These are phyloP conservation scores for Gyromitra esculenta DNA, from an alignment of 2,329 filamentous ascomycete species.

Conservation along the genomic window DNA sequence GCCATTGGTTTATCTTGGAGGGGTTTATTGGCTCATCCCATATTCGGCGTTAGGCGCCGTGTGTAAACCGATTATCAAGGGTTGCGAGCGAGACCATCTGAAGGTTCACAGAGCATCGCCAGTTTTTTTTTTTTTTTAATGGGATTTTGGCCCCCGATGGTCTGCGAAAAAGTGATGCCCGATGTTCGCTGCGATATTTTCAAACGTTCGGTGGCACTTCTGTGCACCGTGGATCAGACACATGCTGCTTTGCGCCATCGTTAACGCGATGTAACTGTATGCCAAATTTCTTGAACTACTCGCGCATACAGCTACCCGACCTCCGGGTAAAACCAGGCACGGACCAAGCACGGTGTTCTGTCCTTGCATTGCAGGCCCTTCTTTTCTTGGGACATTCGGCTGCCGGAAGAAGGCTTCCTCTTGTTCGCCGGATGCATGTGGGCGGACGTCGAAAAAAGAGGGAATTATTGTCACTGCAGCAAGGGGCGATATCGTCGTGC, in stretches of 20 bases:
- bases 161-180: constrained; percentile 44
- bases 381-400: constrained; percentile 42
- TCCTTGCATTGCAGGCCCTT: constrained; percentile 44
- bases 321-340: constrained; percentile 52
- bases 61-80: constrained; percentile 16
- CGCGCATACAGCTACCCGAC: constrained; percentile 52
- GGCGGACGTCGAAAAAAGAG: constrained; percentile 42
- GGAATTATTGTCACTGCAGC: constrained; percentile 51
- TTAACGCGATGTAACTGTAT: constrained; percentile 45
- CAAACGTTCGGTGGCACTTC: constrained; percentile 27
- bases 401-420: constrained; percentile 37
- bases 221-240: constrained; percentile 48
- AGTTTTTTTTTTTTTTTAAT: constrained; percentile 3
- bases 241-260: constrained; percentile 34
- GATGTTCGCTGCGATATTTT: constrained; percentile 48
- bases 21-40: constrained; percentile 20
- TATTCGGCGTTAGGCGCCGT: constrained; percentile 9
- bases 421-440: constrained; percentile 41
- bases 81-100: constrained; percentile 13
- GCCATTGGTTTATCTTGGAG: constrained; percentile 28
- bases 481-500: constrained; percentile 45
- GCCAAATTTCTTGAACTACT: constrained; percentile 45
- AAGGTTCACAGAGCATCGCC: constrained; percentile 35
- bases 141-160: constrained; percentile 16
- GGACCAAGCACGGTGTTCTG: constrained; percentile 48